Conservation (phyloP, 176 grass and related monocot genomes). For the Rhipidocladum racemiflorum region DNA sequence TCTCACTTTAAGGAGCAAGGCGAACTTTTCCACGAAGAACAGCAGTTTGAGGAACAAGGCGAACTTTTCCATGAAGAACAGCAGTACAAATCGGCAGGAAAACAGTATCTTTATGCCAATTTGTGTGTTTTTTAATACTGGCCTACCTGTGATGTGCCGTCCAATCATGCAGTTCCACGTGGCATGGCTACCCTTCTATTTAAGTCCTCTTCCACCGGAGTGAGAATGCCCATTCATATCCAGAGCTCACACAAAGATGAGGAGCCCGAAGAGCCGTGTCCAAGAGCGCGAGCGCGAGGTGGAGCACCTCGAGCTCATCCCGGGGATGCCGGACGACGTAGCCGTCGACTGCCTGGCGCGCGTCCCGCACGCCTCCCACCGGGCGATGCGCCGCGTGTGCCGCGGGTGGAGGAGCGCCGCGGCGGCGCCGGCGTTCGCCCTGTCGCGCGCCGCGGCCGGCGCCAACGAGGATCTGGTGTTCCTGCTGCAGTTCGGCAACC, state of each 20-base stretch:
- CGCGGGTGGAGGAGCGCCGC: slow-evolving; percentile 59
- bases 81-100: background rate
- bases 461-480: slow-evolving; percentile 42
- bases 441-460: slow-evolving; percentile 30
- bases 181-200: background rate
- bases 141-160: background rate
- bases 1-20: background rate
- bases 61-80: background rate
- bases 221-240: background rate
- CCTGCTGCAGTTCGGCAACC: slow-evolving; percentile 45
- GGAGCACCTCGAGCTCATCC: slow-evolving; percentile 61
- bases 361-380: slow-evolving; percentile 53
- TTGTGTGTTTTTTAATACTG: background rate
- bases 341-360: slow-evolving; percentile 85
- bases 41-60: background rate
- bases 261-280: slow-evolving; percentile 8
- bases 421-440: slow-evolving; percentile 27
- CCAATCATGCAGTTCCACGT: background rate
- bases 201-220: background rate
- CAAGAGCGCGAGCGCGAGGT: background rate
- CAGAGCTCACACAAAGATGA: background rate
- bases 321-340: slow-evolving; percentile 77
- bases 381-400: slow-evolving; percentile 60
- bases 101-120: background rate
- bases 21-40: background rate